Conservation (phyloP, 2,329 filamentous ascomycete genomes). For the Paecilomyces formosus region DNA sequence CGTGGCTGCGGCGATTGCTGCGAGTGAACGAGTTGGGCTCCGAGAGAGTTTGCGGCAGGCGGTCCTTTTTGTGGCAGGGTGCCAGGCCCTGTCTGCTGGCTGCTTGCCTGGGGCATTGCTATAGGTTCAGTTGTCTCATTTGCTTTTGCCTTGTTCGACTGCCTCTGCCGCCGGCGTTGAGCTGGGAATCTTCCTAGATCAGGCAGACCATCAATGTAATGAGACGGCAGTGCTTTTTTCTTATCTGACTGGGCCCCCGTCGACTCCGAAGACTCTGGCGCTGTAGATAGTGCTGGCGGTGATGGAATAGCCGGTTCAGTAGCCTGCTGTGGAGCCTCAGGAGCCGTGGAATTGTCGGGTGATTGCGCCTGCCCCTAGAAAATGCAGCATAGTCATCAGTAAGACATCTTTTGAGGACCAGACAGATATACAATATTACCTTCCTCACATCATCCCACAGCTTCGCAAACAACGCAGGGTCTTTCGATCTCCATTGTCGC, state of each 20-base stretch:
- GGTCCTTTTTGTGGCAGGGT: neutral
- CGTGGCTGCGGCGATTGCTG: neutral
- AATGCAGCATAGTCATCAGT: neutral
- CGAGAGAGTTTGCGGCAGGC: neutral
- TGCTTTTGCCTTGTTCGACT: neutral
- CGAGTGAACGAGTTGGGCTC: neutral
- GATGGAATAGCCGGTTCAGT: neutral
- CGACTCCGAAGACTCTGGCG: neutral
- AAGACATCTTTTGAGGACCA: neutral
- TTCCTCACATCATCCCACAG: conserved; percentile 50
- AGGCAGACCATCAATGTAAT: conserved; percentile 8
- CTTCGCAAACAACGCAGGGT: conserved; percentile 47
- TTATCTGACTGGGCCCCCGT: neutral
- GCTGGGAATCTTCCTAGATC: conserved; percentile 21
- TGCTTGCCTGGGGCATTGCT: neutral
- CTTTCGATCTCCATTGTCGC: conserved; percentile 48
- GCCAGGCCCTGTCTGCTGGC: neutral
- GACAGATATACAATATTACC: conserved; percentile 10
- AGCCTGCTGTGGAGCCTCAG: neutral
- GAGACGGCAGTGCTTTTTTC: neutral
- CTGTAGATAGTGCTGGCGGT: neutral
- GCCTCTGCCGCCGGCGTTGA: conserved; percentile 10
- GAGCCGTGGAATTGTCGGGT: neutral
- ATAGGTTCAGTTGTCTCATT: neutral
- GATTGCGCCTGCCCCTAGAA: neutral